phyloP scores from a whole-genome alignment of 192 early-diverging fungal species.

The Dissophora globulifera region DNA sequence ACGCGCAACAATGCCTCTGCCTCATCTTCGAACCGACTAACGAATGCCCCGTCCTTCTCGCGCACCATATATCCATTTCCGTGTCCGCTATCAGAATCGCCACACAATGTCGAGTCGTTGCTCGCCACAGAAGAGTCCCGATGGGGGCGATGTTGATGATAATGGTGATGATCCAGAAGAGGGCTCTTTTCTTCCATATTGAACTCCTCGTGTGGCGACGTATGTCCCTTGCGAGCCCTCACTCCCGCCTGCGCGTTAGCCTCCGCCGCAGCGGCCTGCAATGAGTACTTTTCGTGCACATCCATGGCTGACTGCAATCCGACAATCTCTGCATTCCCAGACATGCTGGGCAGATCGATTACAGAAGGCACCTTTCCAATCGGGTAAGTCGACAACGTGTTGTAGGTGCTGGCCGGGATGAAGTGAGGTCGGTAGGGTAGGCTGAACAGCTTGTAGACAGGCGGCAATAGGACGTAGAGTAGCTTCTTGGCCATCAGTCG shows the following conservation, averaged over 20 bases:
- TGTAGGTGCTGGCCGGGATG: slow-evolving; percentile 43
- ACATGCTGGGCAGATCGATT: slow-evolving; percentile 52
- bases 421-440: slow-evolving; percentile 60
- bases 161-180: not conserved
- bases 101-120: slow-evolving; percentile 33
- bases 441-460: slow-evolving; percentile 64
- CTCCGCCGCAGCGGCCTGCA: slow-evolving; percentile 38
- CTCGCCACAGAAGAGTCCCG: slow-evolving; percentile 32
- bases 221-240: slow-evolving; percentile 27
- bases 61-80: slow-evolving; percentile 3
- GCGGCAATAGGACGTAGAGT: slow-evolving; percentile 59
- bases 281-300: slow-evolving; percentile 55
- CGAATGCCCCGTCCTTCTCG: not conserved
- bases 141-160: slow-evolving; percentile 6
- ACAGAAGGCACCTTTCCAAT: slow-evolving; percentile 47
- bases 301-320: slow-evolving; percentile 63
- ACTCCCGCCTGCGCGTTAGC: slow-evolving; percentile 21
- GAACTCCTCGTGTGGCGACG: slow-evolving; percentile 5
- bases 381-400: slow-evolving; percentile 42
- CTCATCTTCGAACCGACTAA: slow-evolving; percentile 36
- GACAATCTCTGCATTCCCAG: slow-evolving; percentile 56
- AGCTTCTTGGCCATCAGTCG: slow-evolving; percentile 60
- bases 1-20: slow-evolving; percentile 45
- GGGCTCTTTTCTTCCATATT: slow-evolving; percentile 16
- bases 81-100: not conserved